Evolutionary conservation across 1,139 yeast genomes (phyloP).

Genomic region (Suhomyces maxii): DNA sequence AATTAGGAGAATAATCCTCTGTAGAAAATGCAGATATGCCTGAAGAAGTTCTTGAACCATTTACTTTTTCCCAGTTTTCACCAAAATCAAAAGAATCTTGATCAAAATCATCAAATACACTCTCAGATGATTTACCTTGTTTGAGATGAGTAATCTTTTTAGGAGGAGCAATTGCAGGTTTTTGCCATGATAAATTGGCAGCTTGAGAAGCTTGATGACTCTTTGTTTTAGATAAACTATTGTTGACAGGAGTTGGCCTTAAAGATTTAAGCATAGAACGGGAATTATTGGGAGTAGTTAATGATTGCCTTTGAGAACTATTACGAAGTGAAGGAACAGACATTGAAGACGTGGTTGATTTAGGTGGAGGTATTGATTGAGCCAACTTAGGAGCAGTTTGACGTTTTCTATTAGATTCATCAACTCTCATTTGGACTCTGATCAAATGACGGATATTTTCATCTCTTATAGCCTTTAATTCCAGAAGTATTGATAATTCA

Average conservation of each 20-base stretch:
- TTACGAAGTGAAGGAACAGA: conserved; percentile 31
- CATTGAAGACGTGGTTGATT: conserved; percentile 12
- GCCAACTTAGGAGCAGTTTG: conserved; percentile 10
- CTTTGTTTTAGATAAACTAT: conserved; percentile 18
- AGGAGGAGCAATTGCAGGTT: conserved; percentile 16
- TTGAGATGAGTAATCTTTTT: conserved; percentile 16
- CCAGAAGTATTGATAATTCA: conserved; percentile 44
- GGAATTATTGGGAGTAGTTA: conserved; percentile 5
- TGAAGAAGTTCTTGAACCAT: conserved; percentile 11
- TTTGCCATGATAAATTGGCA: conserved; percentile 47
- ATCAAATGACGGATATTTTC: conserved; percentile 50
- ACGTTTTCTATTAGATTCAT: conserved; percentile 32
- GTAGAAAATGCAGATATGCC: conserved; percentile 10
- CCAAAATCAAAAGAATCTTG: conserved; percentile 29
- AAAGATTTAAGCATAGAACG: conserved; percentile 41
- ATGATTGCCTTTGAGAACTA: conserved; percentile 12
- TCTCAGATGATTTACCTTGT: conserved; percentile 20
- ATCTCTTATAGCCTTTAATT: conserved; percentile 50
- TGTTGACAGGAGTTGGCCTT: conserved; percentile 21
- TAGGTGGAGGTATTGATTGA: conserved; percentile 1
- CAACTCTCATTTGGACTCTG: conserved; percentile 44
- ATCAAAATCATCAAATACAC: conserved; percentile 49
- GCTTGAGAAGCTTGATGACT: conserved; percentile 38
- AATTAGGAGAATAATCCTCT: conserved; percentile 19
- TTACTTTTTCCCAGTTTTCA: conserved; percentile 31